Evolutionary conservation across 345 rosid species (phyloP).

Genomic region (Streptanthus diversifolius): DNA sequence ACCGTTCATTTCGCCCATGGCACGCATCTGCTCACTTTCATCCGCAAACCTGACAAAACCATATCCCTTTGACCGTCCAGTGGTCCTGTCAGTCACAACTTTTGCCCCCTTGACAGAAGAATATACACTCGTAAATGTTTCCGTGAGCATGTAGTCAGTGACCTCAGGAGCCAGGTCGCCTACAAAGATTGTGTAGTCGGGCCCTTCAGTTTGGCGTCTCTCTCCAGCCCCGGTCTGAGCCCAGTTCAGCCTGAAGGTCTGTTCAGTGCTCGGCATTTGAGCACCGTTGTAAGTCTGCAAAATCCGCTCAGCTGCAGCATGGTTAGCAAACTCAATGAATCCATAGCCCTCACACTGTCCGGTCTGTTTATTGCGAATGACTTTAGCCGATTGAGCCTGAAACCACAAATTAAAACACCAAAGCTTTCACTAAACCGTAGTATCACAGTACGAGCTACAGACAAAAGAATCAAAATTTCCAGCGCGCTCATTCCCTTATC

Average conservation of each 20-base stretch:
- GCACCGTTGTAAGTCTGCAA: conserved; percentile 74
- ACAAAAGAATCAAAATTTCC: not conserved
- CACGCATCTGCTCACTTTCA: conserved; percentile 73
- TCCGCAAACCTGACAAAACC: conserved; percentile 93
- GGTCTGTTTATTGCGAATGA: conserved; percentile 76
- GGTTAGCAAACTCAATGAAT: conserved; percentile 68
- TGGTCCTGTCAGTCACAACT: conserved; percentile 78
- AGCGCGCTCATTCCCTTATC: not conserved
- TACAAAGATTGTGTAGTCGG: conserved; percentile 76
- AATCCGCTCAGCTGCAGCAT: conserved; percentile 73
- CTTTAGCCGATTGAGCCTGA: conserved; percentile 68
- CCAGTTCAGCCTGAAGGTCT: conserved; percentile 85
- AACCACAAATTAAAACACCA: not conserved
- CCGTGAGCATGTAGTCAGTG: conserved; percentile 63
- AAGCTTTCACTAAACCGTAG: not conserved
- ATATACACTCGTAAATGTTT: conserved; percentile 60
- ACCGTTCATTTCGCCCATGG: conserved; percentile 97
- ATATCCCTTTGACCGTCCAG: conserved; percentile 94
- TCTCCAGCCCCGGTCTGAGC: conserved; percentile 89
- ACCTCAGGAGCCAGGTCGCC: conserved; percentile 96
- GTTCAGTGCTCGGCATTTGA: conserved; percentile 70
- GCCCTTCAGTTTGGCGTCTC: conserved; percentile 72
- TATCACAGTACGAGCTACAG: not conserved
- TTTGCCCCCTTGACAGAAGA: conserved; percentile 84
- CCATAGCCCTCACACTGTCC: conserved; percentile 76